These are phyloP conservation scores for Thuja plicata DNA, from an alignment of 83 land plant species.

Conservation along the genomic window DNA sequence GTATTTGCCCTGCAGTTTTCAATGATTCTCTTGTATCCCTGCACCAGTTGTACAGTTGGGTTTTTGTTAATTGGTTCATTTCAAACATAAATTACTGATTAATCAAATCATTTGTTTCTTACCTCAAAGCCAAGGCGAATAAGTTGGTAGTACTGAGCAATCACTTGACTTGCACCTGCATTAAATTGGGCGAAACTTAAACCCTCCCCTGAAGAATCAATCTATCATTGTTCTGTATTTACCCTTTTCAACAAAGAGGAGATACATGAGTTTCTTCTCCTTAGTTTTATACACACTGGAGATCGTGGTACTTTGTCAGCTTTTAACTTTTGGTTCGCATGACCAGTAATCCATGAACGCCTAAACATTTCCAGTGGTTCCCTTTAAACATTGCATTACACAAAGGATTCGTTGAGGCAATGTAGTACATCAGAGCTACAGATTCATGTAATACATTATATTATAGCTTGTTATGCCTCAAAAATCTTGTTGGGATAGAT, in stretches of 20 bases:
- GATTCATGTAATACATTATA: neutral
- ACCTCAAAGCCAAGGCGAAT: constrained; percentile 82
- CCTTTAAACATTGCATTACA: neutral
- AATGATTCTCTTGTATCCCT: constrained; percentile 77
- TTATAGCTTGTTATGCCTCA: neutral
- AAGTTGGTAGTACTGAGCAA: constrained; percentile 88
- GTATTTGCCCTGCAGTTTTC: constrained; percentile 59
- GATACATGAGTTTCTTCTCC: neutral
- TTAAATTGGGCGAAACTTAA: neutral
- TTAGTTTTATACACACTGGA: neutral
- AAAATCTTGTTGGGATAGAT: neutral
- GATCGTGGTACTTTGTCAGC: neutral
- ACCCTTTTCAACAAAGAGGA: neutral
- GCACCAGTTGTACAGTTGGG: neutral
- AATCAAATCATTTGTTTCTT: neutral
- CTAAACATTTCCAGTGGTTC: too few species aligned
- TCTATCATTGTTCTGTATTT: neutral
- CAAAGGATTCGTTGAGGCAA: neutral
- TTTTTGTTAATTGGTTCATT: neutral
- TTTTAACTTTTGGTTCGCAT: neutral
- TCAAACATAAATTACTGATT: neutral
- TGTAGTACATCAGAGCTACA: neutral
- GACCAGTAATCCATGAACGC: neutral
- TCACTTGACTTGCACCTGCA: constrained; percentile 77
- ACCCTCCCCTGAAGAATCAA: neutral